phyloP scores from a whole-genome alignment of 1,284 basidiomycete species.

The Cutaneotrichosporon sp. region DNA sequence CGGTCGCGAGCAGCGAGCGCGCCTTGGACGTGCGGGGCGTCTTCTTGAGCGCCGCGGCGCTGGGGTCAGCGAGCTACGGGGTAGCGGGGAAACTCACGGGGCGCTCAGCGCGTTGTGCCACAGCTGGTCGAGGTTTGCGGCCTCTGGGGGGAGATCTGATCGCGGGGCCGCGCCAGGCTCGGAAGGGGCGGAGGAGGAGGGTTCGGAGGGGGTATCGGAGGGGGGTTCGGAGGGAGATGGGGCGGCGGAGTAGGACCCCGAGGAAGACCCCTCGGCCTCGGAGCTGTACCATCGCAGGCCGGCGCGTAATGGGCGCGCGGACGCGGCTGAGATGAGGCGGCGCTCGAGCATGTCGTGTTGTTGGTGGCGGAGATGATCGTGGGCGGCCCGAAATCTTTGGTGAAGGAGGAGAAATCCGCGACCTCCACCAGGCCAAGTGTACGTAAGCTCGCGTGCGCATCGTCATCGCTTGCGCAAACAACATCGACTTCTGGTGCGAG shows the following conservation, averaged over 20 bases:
- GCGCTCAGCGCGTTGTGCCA: conserved; percentile 23
- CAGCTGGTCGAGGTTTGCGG: conserved; percentile 13
- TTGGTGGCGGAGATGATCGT: neutral
- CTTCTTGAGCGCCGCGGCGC: neutral
- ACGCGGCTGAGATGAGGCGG: neutral
- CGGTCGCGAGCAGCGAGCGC: conserved; percentile 7
- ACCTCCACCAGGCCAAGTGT: neutral
- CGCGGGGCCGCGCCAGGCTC: too few species aligned
- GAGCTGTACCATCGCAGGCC: neutral
- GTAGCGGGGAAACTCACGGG: conserved; percentile 11
- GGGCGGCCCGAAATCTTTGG: conserved; percentile 6
- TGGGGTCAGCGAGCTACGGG: conserved; percentile 5
- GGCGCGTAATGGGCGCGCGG: neutral
- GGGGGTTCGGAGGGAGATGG: neutral
- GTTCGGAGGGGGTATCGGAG: neutral
- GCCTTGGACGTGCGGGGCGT: neutral
- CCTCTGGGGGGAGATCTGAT: neutral
- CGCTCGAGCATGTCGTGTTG: conserved; percentile 1
- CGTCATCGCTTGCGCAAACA: neutral
- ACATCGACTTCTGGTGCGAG: neutral
- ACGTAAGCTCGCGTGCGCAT: neutral
- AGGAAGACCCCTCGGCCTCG: neutral
- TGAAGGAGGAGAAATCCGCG: neutral
- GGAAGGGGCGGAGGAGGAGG: neutral
- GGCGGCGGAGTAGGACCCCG: neutral